Evolutionary conservation across 345 rosid species (phyloP), one percentile per base, ranked within the genome.

Genomic region (Pelargonium nanum): DNA sequence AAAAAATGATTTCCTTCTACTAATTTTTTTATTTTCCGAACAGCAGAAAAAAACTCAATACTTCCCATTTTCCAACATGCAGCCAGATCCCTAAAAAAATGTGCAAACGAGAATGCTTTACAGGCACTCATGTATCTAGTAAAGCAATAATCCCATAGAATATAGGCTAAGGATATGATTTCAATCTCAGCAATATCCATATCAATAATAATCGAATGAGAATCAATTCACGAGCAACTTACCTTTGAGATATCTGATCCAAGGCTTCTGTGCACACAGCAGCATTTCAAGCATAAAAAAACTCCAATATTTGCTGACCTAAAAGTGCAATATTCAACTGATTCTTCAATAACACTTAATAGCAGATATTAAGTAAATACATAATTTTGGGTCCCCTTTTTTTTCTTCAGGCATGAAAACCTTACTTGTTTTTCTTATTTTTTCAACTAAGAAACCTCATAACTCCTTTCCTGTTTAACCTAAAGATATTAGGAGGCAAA

Each of bases 251-350:
- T 73, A 65, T 89, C 91, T n/a, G 90, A 70, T 57, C 99, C 97
- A 70, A 90, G 89, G 77, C 99, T 88, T 85, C 99, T 85, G 75
- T 93, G 99, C 60, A 87, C 95, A 57, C 96, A 90, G 40, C 97
- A 90, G 66, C 99, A 93, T 80, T 93, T 93, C 77, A 93, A 78
- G 82, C 99, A 93, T 65, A 93, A 68, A 68, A 93, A 93, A 57
- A 93, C 99, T 67, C 99, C 99, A 56, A 93, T 90, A 72, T 93
- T 93, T 58, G 91, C 90, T 26, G 99, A 93, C 82, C 99, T 93
- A 92, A 59, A 83, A 60, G 62, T 44, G 58, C 68, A 68, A 25
- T 50, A 40, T 56, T 55, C 48, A 56, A 51, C 56, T 58, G 34
- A 28, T 48, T 15, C 56, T 19, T 44, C 51, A 59, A 54, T 30